Base-by-base conservation (phyloP, 2,329 filamentous ascomycete genomes). In the Botrytis galanthina region DNA sequence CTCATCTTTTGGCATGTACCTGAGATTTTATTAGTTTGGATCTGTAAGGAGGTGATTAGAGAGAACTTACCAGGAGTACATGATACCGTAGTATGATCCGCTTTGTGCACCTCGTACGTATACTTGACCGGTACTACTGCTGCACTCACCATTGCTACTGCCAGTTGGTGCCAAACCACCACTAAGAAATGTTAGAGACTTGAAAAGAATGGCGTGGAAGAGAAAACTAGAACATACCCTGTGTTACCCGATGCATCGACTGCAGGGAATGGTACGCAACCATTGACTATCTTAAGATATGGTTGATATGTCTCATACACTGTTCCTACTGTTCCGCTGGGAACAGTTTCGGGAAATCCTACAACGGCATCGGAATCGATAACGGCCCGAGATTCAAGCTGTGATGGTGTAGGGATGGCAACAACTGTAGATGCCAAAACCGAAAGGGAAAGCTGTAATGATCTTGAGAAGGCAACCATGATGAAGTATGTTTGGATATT, bases 181-280 rank as follows among this genome's bases (percentile, higher is more conserved):
- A 75, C 79, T 80, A 35, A 63, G 35, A 60, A 2, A 48, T 37
- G 8, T 76, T 67, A 72, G 68, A 61, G 22, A 44, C 3, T 46
- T 29, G 16, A 44, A 37, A 68, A n/a, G 9, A 22, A 73, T 57
- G n/a, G 32, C 37, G 22, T 18, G 20, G 16, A 20, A 26, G 20
- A 44, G n/a, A 12, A 37, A 57, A 26, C 37, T n/a, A 4, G 14
- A 22, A 77, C 83, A 74, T 80, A 90, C 88, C 85, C 83, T 26
- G 86, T 90, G 76, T 91, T 84, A 3, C 89, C 89, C 0, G 82
- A 80, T 0, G 84, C 84, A 75, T 91, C 86, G 1, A 91, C 89
- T 1, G 86, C 89, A 0, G 89, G 88, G 78, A 89, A 91, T 0
- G 89, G 88, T 14, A 90, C 88, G 75, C 89, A 91, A 63, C 89